Evolutionary conservation across 2,329 filamentous ascomycete species (phyloP), one percentile per base, ranked within the genome.

Genomic region (Hypomyces rosellus): DNA sequence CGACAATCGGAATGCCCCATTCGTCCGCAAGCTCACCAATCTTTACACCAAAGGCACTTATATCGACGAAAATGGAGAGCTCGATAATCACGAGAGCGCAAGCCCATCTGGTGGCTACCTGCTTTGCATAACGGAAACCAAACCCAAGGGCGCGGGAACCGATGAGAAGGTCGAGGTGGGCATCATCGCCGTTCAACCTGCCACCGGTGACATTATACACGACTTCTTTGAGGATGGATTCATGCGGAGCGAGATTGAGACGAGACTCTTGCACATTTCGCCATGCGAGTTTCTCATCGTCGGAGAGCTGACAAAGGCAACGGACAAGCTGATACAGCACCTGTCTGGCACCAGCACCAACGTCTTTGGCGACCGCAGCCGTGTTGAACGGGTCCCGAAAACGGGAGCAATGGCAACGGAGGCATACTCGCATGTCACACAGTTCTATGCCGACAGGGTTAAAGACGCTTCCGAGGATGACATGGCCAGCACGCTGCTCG

Each of bases 31-130:
- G 61, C 82, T 99, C 61, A 97, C 93, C 14, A 96, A 95, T 63
- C 77, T 99, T 6, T 99, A 99, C 69, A 99, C 93, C 8, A 99
- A 97, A 67, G 93, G 91, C 40, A 99, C 93, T 2, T 99, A 97
- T 60, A 86, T 99, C 50, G 93, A 97, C 63, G 93, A 99, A 65
- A 79, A 88, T 9, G 92, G 93, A 55, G 89, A 89, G 22, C 69
- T 96, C 5, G 86, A 88, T 47, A 71, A 73, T 49, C 53, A 55
- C 15, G 71, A 61, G 57, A 72, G 55, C 0, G 74, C 79, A 1
- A 25, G 41, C 12, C 77, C 82, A 0, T 73, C 79, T 1, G 82
- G 78, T n/a, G 93, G 93, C n/a, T 96, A 96, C 63, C 74, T 99
- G 15, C 80, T 99, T 2, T 96, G 92, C 63, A 82, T 99, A 55